Conservation (phyloP, 345 rosid species). For the Gossypium thurberi region DNA sequence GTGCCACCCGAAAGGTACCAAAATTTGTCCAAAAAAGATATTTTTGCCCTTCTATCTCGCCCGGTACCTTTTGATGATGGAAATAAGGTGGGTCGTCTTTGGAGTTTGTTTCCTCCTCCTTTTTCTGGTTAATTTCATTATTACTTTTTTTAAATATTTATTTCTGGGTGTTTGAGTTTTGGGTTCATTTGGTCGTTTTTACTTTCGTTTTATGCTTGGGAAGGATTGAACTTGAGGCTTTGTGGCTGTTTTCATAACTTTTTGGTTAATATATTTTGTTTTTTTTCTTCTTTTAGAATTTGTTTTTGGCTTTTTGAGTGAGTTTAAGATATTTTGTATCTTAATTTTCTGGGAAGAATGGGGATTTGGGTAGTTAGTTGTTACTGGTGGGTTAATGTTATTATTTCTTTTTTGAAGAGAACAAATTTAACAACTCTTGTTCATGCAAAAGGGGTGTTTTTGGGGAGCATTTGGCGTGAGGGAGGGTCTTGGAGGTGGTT, state of each 20-base stretch:
- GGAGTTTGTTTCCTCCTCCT: neutral
- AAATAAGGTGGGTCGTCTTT: conserved; percentile 42
- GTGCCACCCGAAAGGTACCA: conserved; percentile 63
- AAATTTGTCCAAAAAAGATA: conserved; percentile 62
- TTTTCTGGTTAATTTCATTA: neutral
- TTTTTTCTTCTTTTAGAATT: neutral
- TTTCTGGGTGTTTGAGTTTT: neutral
- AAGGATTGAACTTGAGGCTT: neutral
- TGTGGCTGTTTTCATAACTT: neutral
- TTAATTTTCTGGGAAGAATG: neutral
- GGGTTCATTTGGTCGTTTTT: neutral
- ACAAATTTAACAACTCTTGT: neutral
- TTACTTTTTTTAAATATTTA: neutral
- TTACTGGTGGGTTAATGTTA: too few species aligned
- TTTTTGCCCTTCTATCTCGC: conserved; percentile 78
- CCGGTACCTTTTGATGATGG: conserved; percentile 70
- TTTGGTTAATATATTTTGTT: neutral
- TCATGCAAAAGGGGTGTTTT: conserved; percentile 4
- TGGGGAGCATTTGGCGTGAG: neutral
- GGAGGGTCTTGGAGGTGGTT: neutral
- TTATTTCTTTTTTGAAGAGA: neutral
- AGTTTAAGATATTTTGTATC: neutral
- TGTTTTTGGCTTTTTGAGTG: neutral
- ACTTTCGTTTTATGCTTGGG: neutral
- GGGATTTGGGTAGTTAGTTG: neutral